Conservation (phyloP, 2,329 filamentous ascomycete species). For the Fusarium beomiforme region DNA sequence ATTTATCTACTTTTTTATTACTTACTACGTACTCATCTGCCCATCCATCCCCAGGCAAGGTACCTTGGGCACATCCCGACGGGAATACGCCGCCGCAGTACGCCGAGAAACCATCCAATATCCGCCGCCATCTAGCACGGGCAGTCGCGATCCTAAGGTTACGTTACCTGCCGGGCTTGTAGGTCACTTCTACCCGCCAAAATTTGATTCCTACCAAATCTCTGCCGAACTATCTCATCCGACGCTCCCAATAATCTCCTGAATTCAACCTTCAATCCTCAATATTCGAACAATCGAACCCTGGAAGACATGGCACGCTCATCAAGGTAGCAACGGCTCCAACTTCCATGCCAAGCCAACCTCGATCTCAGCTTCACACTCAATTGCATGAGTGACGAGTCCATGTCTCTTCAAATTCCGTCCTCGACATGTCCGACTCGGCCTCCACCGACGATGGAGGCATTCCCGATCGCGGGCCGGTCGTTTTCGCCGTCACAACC, state of each 20-base stretch:
- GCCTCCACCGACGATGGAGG: constrained; percentile 40
- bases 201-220: neutral
- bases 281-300: neutral
- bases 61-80: neutral
- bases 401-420: constrained; percentile 37
- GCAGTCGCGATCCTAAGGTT: neutral
- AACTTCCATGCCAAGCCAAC: constrained; percentile 30
- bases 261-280: neutral
- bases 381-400: constrained; percentile 31
- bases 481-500: constrained; percentile 76
- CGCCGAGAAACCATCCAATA: constrained; percentile 1
- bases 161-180: neutral
- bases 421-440: constrained; percentile 43
- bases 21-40: neutral
- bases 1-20: neutral
- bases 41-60: neutral
- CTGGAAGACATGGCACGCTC: constrained; percentile 38
- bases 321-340: constrained; percentile 20
- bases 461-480: constrained; percentile 63
- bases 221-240: neutral
- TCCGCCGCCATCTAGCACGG: constrained; percentile 3
- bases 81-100: constrained; percentile 14
- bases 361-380: constrained; percentile 11
- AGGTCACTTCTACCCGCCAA: neutral
- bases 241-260: neutral